phyloP scores from a whole-genome alignment of 306 rosid genomes.

The Dalbergia cultrata region DNA sequence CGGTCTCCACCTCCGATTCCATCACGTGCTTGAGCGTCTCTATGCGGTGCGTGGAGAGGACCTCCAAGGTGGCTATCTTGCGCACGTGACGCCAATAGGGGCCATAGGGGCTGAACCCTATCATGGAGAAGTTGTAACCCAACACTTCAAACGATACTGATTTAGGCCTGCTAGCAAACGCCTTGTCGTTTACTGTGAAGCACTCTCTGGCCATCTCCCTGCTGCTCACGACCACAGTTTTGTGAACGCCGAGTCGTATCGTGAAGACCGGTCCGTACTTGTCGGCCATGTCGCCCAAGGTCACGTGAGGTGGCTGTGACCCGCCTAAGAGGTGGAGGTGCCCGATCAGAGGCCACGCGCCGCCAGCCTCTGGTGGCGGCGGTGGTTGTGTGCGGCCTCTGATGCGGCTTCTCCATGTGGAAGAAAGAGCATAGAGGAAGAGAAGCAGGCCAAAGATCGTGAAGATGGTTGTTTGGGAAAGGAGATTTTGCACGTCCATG shows the following conservation, averaged over 20 bases:
- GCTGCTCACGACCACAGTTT: background rate
- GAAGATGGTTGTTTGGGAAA: background rate
- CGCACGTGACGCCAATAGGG: constrained; percentile 47
- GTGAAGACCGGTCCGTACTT: constrained; percentile 32
- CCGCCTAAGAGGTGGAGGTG: constrained; percentile 36
- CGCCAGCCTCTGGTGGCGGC: constrained; percentile 39
- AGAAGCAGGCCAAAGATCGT: background rate
- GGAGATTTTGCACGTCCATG: background rate
- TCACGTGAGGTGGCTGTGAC: too few species aligned
- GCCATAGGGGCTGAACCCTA: constrained; percentile 31
- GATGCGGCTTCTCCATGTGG: too few species aligned
- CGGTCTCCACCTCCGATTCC: constrained; percentile 15
- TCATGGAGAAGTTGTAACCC: constrained; percentile 14
- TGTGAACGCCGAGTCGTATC: background rate
- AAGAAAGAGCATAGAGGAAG: background rate
- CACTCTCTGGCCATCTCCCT: constrained; percentile 26
- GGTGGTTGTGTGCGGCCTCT: background rate
- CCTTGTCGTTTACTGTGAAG: background rate
- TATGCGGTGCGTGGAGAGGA: constrained; percentile 34
- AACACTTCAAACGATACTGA: background rate
- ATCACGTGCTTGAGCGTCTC: constrained; percentile 15
- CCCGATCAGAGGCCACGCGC: constrained; percentile 50
- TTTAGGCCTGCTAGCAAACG: constrained; percentile 32
- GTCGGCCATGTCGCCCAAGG: background rate
- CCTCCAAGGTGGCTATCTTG: constrained; percentile 14